Percentiles rank a stretch among this genome's conserved stretches.
phyloP scores from a whole-genome alignment of 2,329 filamentous ascomycete species.

The Immersiporthe knoxdaviesiana region DNA sequence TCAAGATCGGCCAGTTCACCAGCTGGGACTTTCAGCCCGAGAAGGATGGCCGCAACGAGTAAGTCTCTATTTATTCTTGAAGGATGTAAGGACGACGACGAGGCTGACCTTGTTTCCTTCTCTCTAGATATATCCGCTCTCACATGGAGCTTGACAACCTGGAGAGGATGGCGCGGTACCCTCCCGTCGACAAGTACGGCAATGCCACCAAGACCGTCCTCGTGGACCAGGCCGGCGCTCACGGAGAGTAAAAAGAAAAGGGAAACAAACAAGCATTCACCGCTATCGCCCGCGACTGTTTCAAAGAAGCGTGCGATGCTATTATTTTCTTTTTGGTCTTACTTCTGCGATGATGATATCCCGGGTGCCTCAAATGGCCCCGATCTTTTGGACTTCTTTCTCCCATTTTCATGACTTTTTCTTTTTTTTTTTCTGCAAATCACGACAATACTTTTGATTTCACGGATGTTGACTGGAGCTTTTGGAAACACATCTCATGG shows the following conservation, averaged over 20 bases:
- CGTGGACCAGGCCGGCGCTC: conserved; percentile 48
- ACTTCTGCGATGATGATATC: conserved; percentile 23
- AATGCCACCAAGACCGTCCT: conserved; percentile 49
- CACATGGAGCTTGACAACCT: conserved; percentile 80
- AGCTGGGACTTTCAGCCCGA: conserved; percentile 85
- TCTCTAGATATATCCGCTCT: conserved; percentile 76
- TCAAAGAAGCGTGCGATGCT: conserved; percentile 12
- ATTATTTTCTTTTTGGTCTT: background rate
- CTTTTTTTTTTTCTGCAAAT: background rate
- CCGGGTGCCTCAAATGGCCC: background rate
- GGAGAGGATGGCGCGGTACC: conserved; percentile 75
- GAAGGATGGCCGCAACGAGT: conserved; percentile 70
- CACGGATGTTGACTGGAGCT: background rate
- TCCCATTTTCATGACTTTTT: background rate
- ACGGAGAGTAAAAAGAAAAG: conserved; percentile 41
- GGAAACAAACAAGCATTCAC: conserved; percentile 2
- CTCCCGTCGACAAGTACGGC: conserved; percentile 62
- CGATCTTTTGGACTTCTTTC: background rate
- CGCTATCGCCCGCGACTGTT: conserved; percentile 1
- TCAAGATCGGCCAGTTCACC: conserved; percentile 75
- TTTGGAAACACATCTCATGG: background rate
- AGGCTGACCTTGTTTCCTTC: background rate
- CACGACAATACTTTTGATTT: background rate
- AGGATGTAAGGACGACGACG: too few species aligned
- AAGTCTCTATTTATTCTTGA: conserved; percentile 37